Evolutionary conservation across 495 filamentous ascomycete genomes (phyloP).

Genomic region (Neurospora terricola): DNA sequence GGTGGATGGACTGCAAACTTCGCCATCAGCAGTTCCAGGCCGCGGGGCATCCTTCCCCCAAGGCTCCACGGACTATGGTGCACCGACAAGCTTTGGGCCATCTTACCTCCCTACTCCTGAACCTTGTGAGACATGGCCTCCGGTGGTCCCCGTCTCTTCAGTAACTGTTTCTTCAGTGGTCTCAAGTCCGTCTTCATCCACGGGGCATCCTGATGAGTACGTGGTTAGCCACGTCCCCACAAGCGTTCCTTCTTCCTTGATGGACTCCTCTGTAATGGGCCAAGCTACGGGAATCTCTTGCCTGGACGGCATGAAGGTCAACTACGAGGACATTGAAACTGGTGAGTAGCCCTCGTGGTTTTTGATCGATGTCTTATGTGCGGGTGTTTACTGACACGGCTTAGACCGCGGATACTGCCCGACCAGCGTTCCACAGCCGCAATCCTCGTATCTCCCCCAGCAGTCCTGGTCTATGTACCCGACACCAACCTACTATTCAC

Average conservation of each 20-base stretch:
- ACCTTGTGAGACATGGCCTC: constrained; percentile 25
- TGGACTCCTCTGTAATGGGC: constrained; percentile 20
- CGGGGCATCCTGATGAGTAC: constrained; percentile 28
- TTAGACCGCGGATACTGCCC: constrained; percentile 1
- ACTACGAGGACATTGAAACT: constrained; percentile 16
- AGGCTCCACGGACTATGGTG: constrained; percentile 9
- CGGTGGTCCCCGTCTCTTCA: constrained; percentile 15
- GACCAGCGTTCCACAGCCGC: constrained; percentile 3
- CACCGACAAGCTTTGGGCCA: constrained; percentile 8
- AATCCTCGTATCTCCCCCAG: constrained; percentile 10
- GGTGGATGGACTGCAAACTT: constrained; percentile 4
- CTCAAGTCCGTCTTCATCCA: constrained; percentile 34
- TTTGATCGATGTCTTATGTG: not conserved
- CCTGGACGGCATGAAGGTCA: constrained; percentile 7
- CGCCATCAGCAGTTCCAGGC: constrained; percentile 5
- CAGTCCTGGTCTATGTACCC: constrained; percentile 14
- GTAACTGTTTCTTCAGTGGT: constrained; percentile 24
- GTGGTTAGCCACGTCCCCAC: constrained; percentile 26
- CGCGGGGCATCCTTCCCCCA: constrained; percentile 8
- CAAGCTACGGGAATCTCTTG: constrained; percentile 7
- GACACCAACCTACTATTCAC: constrained; percentile 2
- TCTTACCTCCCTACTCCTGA: constrained; percentile 26
- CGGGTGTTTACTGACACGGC: not conserved
- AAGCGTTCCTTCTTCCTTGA: constrained; percentile 26
- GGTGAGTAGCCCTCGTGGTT: constrained; percentile 7